Percentiles rank a stretch among this genome's conserved stretches.
Evolutionary conservation across 345 rosid genomes (phyloP).

Genomic region (Citrus maxima): DNA sequence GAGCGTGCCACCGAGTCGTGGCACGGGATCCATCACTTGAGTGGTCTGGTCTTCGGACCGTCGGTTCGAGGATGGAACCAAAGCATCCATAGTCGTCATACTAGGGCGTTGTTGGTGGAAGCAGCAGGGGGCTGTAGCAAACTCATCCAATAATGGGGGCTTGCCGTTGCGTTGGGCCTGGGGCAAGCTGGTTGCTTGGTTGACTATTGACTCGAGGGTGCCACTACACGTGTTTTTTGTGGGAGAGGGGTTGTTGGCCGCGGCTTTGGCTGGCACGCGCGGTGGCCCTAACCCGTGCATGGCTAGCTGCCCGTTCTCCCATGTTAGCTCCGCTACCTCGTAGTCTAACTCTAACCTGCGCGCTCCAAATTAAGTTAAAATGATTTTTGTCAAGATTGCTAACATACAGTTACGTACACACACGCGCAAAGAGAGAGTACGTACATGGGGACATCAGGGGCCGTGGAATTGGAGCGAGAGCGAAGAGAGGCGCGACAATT

Average conservation of each 20-base stretch:
- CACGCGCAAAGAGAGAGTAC: not conserved
- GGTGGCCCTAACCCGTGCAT: conserved; percentile 75
- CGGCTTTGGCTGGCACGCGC: conserved; percentile 42
- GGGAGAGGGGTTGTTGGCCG: conserved; percentile 14
- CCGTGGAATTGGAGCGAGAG: conserved; percentile 33
- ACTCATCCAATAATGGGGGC: not conserved
- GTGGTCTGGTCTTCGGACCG: conserved; percentile 15
- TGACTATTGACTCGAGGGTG: conserved; percentile 86
- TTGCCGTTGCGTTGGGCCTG: not conserved
- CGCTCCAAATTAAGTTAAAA: too few species aligned
- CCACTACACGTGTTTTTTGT: conserved; percentile 27
- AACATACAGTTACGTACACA: too few species aligned
- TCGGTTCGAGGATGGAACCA: conserved; percentile 62
- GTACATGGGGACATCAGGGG: conserved; percentile 55
- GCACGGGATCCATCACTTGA: conserved; percentile 21
- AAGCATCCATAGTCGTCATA: conserved; percentile 60
- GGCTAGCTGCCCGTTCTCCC: conserved; percentile 90
- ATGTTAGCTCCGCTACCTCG: conserved; percentile 91
- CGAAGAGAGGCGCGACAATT: conserved; percentile 29
- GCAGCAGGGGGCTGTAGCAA: conserved; percentile 21
- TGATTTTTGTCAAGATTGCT: not conserved
- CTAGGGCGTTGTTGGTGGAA: conserved; percentile 32
- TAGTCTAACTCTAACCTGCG: conserved; percentile 60
- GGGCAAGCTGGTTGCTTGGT: conserved; percentile 66
- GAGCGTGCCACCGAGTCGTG: conserved; percentile 19